Conservation (phyloP, 768 basidiomycete species). For the Trametes cubensis region DNA sequence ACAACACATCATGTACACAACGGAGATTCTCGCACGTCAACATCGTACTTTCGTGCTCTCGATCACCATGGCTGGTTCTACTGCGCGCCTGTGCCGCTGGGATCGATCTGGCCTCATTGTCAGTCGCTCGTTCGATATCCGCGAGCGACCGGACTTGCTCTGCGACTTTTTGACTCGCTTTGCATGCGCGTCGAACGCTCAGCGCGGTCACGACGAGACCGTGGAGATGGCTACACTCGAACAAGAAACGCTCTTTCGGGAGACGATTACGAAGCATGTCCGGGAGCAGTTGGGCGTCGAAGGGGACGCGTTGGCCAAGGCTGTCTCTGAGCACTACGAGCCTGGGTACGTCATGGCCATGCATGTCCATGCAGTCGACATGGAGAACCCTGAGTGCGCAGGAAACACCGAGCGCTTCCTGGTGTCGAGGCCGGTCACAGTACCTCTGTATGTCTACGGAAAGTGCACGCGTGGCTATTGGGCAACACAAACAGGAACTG, state of each 20-base stretch:
- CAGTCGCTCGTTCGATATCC: constrained; percentile 32
- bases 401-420: neutral
- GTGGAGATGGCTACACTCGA: neutral
- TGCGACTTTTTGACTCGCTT: constrained; percentile 38
- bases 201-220: constrained; percentile 32
- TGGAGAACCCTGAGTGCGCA: neutral
- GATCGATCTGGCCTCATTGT: constrained; percentile 39
- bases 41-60: constrained; percentile 35
- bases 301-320: neutral
- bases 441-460: neutral
- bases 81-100: constrained; percentile 35
- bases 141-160: constrained; percentile 25
- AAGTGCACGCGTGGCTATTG: constrained; percentile 21
- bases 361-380: neutral
- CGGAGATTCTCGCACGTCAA: constrained; percentile 28
- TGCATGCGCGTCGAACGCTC: constrained; percentile 6
- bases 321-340: constrained; percentile 12
- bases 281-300: neutral
- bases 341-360: constrained; percentile 1
- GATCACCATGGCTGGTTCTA: constrained; percentile 31
- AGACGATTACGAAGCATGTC: constrained; percentile 1
- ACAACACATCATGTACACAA: neutral
- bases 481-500: constrained; percentile 4
- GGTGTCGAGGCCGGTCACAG: constrained; percentile 8
- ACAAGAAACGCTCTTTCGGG: constrained; percentile 1